Percentiles rank a stretch among this genome's conserved stretches.
These are phyloP conservation scores for Starmerella bombi DNA, from an alignment of 805 yeast species.

Conservation along the genomic window DNA sequence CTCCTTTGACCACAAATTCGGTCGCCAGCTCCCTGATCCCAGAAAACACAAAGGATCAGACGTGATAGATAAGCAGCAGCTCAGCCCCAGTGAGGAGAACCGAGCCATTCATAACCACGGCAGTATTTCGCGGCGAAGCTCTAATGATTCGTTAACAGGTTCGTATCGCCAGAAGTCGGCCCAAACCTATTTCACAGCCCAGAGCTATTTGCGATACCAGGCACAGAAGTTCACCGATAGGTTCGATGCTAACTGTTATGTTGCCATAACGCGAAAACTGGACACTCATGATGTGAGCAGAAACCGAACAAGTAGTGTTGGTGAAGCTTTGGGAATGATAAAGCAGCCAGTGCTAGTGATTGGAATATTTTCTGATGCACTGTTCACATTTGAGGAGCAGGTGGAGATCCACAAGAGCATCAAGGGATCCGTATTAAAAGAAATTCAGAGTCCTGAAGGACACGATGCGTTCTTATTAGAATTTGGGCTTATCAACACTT, in stretches of 20 bases:
- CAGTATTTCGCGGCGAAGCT: slow-evolving; percentile 22
- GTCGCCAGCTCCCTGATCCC: slow-evolving; percentile 60
- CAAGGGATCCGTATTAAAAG: slow-evolving; percentile 53
- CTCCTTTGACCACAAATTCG: slow-evolving; percentile 81
- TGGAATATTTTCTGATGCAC: slow-evolving; percentile 84
- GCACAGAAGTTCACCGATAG: slow-evolving; percentile 79
- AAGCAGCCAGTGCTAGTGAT: slow-evolving; percentile 68
- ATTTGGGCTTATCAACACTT: slow-evolving; percentile 63
- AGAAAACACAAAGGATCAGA: slow-evolving; percentile 28
- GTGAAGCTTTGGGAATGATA: slow-evolving; percentile 45
- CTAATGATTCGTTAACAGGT: slow-evolving; percentile 15
- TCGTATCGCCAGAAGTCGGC: slow-evolving; percentile 22
- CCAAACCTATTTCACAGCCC: slow-evolving; percentile 77
- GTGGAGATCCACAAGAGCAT: slow-evolving; percentile 63
- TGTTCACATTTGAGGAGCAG: slow-evolving; percentile 87
- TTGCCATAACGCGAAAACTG: slow-evolving; percentile 79
- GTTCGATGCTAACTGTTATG: slow-evolving; percentile 94
- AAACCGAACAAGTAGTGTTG: slow-evolving; percentile 41
- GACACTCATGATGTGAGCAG: slow-evolving; percentile 93
- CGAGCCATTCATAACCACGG: slow-evolving; percentile 89
- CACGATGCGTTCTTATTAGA: slow-evolving; percentile 94
- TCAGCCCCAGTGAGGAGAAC: slow-evolving; percentile 40
- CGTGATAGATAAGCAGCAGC: slow-evolving; percentile 20
- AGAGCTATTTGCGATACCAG: slow-evolving; percentile 85
- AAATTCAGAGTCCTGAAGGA: slow-evolving; percentile 85